Percentiles rank a stretch among this genome's conserved stretches.
Conservation (phyloP, 2,329 filamentous ascomycete genomes). For the Lojkania enalia region DNA sequence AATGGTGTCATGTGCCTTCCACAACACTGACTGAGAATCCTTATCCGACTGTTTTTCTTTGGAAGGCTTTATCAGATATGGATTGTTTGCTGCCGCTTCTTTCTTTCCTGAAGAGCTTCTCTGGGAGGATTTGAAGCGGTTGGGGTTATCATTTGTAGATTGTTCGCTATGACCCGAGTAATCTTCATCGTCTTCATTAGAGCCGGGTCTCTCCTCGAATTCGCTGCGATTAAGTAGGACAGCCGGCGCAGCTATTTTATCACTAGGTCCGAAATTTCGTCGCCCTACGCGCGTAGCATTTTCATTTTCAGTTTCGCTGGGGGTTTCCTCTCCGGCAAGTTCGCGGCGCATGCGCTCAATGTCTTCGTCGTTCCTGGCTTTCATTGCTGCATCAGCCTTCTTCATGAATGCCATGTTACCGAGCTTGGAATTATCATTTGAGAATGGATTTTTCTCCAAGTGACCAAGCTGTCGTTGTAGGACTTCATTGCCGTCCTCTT, state of each 20-base stretch:
- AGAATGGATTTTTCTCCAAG: constrained; percentile 52
- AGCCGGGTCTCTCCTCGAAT: constrained; percentile 63
- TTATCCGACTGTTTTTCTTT: constrained; percentile 29
- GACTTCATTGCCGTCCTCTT: constrained; percentile 50
- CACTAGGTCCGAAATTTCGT: constrained; percentile 65
- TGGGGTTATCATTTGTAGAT: not conserved
- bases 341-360: constrained; percentile 64
- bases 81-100: constrained; percentile 31
- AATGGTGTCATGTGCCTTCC: constrained; percentile 19
- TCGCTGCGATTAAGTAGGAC: constrained; percentile 51
- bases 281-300: constrained; percentile 68
- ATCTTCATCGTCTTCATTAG: constrained; percentile 46
- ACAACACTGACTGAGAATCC: constrained; percentile 19
- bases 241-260: constrained; percentile 36
- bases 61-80: constrained; percentile 40
- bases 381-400: constrained; percentile 77
- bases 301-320: constrained; percentile 52
- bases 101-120: not conserved
- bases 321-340: constrained; percentile 64
- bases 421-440: constrained; percentile 66
- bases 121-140: not conserved
- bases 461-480: constrained; percentile 42
- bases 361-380: constrained; percentile 78
- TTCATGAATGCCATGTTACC: constrained; percentile 94
- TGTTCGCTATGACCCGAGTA: not conserved